Percentiles rank a stretch among this genome's conserved stretches.
These are phyloP conservation scores for Narthecium ossifragum DNA, from an alignment of 106 monocot species.

Conservation along the genomic window DNA sequence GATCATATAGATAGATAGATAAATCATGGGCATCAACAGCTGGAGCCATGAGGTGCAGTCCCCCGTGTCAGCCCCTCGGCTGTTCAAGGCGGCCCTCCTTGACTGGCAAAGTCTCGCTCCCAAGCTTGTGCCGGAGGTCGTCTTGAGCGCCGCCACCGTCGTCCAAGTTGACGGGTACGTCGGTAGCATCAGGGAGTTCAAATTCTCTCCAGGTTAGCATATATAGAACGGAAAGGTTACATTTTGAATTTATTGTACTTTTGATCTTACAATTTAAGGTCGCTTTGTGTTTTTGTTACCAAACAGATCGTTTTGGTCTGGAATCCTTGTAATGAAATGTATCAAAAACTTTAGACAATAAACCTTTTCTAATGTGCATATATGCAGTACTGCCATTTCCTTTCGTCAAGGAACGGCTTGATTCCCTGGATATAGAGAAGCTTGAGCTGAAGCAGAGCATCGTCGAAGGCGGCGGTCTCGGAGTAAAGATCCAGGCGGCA, in stretches of 20 bases:
- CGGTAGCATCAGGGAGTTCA: slow-evolving; percentile 6
- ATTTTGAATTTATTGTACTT: background rate
- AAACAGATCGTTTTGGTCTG: background rate
- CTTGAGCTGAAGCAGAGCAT: slow-evolving; percentile 3
- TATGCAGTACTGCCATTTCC: slow-evolving; percentile 4
- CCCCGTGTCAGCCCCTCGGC: background rate
- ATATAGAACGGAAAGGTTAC: no score
- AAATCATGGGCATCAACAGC: no score
- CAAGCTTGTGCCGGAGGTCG: background rate
- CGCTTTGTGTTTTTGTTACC: background rate
- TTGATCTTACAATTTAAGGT: background rate
- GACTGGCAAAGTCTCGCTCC: slow-evolving; percentile 9
- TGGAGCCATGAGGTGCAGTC: background rate
- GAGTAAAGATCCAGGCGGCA: background rate
- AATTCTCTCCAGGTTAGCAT: slow-evolving; percentile 7
- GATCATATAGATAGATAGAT: no score
- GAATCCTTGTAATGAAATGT: background rate
- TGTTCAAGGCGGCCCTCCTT: slow-evolving; percentile 2
- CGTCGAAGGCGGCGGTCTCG: slow-evolving; percentile 6
- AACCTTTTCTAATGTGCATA: background rate
- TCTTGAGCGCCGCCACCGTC: background rate
- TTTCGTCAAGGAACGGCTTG: slow-evolving; percentile 6
- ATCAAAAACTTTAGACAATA: background rate
- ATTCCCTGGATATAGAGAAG: slow-evolving; percentile 2
- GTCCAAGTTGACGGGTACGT: background rate